Conservation (phyloP, 768 basidiomycete genomes). For the Lenzites betulinus region DNA sequence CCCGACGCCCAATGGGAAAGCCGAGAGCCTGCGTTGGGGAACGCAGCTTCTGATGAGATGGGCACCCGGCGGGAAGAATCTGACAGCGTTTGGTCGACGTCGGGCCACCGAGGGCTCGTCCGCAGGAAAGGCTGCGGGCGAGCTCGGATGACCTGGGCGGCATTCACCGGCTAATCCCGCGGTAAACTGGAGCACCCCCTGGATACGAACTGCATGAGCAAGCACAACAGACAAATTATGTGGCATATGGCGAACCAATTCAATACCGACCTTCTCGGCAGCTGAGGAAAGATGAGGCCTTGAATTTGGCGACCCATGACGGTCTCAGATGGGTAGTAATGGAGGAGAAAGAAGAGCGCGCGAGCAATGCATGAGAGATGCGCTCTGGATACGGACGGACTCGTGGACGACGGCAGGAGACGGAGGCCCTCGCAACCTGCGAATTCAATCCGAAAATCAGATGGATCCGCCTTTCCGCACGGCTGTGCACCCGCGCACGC, state of each 20-base stretch:
- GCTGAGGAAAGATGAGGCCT: too few species aligned
- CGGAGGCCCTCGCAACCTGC: background rate
- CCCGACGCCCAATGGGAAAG: background rate
- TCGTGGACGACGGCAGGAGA: background rate
- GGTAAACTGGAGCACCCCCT: background rate
- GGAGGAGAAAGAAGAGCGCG: background rate
- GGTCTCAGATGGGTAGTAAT: background rate
- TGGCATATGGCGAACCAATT: background rate
- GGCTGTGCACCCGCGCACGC: conserved; percentile 15
- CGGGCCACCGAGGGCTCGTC: conserved; percentile 6
- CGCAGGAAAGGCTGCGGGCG: conserved; percentile 6
- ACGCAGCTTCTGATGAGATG: background rate
- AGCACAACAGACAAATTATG: too few species aligned
- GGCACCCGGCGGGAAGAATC: background rate
- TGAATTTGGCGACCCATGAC: too few species aligned
- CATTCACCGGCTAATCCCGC: background rate
- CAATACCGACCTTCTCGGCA: too few species aligned
- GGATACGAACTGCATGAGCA: background rate
- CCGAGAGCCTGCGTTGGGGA: too few species aligned
- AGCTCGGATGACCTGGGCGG: background rate
- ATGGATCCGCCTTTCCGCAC: conserved; percentile 6
- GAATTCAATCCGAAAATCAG: conserved; percentile 7
- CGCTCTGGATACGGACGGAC: background rate
- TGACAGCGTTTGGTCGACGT: background rate
- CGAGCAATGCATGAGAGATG: background rate